phyloP scores from a whole-genome alignment of 495 filamentous ascomycete genomes.

The Penicillium simplicissimum region DNA sequence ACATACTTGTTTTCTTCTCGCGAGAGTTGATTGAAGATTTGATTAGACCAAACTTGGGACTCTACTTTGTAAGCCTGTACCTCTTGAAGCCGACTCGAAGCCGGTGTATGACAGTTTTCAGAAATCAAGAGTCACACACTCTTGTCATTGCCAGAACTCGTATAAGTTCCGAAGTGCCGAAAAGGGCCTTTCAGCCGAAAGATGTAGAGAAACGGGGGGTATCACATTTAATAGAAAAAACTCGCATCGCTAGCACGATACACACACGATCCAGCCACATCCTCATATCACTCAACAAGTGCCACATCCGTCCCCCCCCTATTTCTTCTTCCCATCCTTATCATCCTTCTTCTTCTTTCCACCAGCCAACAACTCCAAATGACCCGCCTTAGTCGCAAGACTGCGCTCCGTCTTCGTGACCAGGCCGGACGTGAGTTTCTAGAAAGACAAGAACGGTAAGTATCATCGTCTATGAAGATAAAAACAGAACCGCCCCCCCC shows the following conservation, averaged over 20 bases:
- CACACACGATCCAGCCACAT: not conserved
- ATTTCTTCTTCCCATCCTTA: constrained; percentile 25
- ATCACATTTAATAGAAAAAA: constrained; percentile 27
- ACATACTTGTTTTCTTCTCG: constrained; percentile 4
- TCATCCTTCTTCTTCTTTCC: constrained; percentile 58
- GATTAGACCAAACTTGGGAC: not conserved
- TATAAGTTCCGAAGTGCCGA: no score
- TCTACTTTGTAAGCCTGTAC: not conserved
- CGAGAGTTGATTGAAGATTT: not conserved
- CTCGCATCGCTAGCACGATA: constrained; percentile 10
- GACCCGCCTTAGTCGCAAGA: constrained; percentile 68
- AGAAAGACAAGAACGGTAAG: not conserved
- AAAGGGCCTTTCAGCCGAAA: no score
- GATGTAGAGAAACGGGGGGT: constrained; percentile 25
- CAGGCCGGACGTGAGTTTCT: constrained; percentile 69
- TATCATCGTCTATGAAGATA: not conserved
- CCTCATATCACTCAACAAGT: no score
- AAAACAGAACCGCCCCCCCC: not conserved
- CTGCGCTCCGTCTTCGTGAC: constrained; percentile 63
- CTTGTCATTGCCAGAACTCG: no score
- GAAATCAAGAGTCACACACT: no score
- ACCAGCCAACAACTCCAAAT: constrained; percentile 68
- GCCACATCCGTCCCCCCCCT: no score
- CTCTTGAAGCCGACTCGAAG: not conserved
- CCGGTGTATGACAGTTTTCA: no score